Conservation (phyloP, 1,139 yeast genomes). For the Suhomyces bribrorum region DNA sequence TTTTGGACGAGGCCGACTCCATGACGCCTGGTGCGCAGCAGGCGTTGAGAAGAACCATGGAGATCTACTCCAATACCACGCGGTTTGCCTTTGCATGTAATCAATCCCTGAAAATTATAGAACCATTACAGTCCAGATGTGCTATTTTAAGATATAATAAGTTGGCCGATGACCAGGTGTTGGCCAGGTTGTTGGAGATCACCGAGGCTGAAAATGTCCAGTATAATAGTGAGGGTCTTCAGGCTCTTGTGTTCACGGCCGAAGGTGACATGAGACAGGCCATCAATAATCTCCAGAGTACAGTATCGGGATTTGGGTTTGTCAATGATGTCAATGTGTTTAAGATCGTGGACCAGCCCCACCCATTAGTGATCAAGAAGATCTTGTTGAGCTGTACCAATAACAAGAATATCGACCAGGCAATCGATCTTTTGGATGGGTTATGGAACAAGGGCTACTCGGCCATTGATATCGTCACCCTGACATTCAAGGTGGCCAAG, state of each 20-base stretch:
- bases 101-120: constrained; percentile 90
- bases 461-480: constrained; percentile 89
- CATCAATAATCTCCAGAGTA: constrained; percentile 86
- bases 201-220: constrained; percentile 70
- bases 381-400: constrained; percentile 60
- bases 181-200: constrained; percentile 73
- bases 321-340: constrained; percentile 91
- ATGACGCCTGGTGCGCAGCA: constrained; percentile 99
- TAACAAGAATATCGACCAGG: constrained; percentile 58
- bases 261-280: constrained; percentile 99
- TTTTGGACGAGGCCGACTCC: constrained; percentile 95
- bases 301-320: constrained; percentile 89
- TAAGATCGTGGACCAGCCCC: constrained; percentile 95
- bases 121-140: constrained; percentile 95
- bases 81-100: constrained; percentile 98
- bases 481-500: constrained; percentile 85
- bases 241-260: constrained; percentile 92
- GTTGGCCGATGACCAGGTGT: constrained; percentile 80
- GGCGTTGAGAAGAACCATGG: constrained; percentile 97
- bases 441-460: constrained; percentile 92
- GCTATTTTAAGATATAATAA: constrained; percentile 87
- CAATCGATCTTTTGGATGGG: constrained; percentile 63
- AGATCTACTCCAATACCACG: constrained; percentile 87
- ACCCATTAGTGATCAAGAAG: constrained; percentile 80
- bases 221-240: constrained; percentile 86